Evolutionary conservation across 495 filamentous ascomycete genomes (phyloP).

Genomic region (Thermochaetoides thermophila): DNA sequence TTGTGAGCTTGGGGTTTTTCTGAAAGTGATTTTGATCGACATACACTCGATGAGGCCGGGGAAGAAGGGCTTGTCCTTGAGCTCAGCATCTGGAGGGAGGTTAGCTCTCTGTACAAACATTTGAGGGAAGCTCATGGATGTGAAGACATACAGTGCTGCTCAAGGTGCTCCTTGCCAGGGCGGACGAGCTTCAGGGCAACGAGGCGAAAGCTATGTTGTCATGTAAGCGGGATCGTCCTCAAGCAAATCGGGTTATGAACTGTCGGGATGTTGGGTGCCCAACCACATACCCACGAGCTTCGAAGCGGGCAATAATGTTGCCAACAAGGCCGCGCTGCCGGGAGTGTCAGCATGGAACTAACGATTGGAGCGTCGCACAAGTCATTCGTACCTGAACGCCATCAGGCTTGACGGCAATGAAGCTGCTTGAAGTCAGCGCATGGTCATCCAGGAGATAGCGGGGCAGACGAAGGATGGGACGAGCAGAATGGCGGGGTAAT

Average conservation of each 20-base stretch:
- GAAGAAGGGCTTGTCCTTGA: slow-evolving; percentile 92
- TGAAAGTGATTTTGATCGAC: slow-evolving; percentile 1
- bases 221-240: slow-evolving; percentile 15
- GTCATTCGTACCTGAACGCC: slow-evolving; percentile 97
- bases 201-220: slow-evolving; percentile 68
- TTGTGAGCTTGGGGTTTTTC: slow-evolving; percentile 15
- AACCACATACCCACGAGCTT: slow-evolving; percentile 64
- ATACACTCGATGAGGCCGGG: slow-evolving; percentile 74
- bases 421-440: slow-evolving; percentile 49
- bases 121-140: background rate
- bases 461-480: no score
- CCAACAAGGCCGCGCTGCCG: slow-evolving; percentile 95
- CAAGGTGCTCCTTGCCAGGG: slow-evolving; percentile 82
- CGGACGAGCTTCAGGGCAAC: slow-evolving; percentile 86
- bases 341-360: no score
- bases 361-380: no score
- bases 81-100: slow-evolving; percentile 51
- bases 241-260: background rate
- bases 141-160: slow-evolving; percentile 63
- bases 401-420: slow-evolving; percentile 99
- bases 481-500: slow-evolving; percentile 18
- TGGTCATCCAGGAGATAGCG: slow-evolving; percentile 10
- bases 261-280: background rate
- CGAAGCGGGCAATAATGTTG: slow-evolving; percentile 92
- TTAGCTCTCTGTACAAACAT: slow-evolving; percentile 18